phyloP scores from a whole-genome alignment of 108 stramenopile genomes.

The Cyclostephanos tholiformis region DNA sequence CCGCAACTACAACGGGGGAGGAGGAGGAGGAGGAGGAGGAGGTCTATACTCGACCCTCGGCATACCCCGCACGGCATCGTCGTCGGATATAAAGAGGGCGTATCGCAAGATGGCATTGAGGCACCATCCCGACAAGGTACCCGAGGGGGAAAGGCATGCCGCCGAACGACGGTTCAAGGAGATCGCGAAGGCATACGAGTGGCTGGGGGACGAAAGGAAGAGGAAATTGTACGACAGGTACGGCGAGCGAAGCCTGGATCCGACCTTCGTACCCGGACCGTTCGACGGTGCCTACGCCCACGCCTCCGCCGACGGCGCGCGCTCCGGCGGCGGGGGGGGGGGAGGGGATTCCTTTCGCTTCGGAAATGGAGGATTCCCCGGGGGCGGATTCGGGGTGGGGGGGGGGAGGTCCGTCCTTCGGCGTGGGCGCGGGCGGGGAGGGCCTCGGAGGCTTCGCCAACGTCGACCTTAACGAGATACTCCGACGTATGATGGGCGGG shows the following conservation, averaged over 20 bases:
- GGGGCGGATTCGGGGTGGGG: conserved; percentile 27
- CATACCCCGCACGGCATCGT: conserved; percentile 49
- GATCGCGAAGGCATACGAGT: conserved; percentile 93
- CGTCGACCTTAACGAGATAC: conserved; percentile 47
- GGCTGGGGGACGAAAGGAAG: conserved; percentile 90
- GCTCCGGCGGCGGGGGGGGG: conserved; percentile 7
- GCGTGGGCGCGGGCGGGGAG: conserved; percentile 3
- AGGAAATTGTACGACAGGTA: conserved; percentile 90
- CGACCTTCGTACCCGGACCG: conserved; percentile 51
- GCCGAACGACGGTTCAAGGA: conserved; percentile 90
- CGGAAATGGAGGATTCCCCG: conserved; percentile 20
- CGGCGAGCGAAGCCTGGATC: conserved; percentile 87
- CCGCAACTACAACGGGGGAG: no score
- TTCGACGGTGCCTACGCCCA: conserved; percentile 21
- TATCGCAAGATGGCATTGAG: conserved; percentile 79
- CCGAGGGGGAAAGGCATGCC: conserved; percentile 32
- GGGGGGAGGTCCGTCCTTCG: conserved; percentile 30
- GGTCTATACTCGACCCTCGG: conserved; percentile 72
- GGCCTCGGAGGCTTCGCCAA: conserved; percentile 33
- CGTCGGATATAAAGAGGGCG: conserved; percentile 81
- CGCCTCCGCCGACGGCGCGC: conserved; percentile 2
- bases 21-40: not conserved
- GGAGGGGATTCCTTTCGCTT: conserved; percentile 32
- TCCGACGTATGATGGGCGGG: conserved; percentile 59
- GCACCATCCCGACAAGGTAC: conserved; percentile 94